These are phyloP conservation scores for Aspergillus aculeatus DNA, from an alignment of 2,329 filamentous ascomycete species.

Conservation along the genomic window DNA sequence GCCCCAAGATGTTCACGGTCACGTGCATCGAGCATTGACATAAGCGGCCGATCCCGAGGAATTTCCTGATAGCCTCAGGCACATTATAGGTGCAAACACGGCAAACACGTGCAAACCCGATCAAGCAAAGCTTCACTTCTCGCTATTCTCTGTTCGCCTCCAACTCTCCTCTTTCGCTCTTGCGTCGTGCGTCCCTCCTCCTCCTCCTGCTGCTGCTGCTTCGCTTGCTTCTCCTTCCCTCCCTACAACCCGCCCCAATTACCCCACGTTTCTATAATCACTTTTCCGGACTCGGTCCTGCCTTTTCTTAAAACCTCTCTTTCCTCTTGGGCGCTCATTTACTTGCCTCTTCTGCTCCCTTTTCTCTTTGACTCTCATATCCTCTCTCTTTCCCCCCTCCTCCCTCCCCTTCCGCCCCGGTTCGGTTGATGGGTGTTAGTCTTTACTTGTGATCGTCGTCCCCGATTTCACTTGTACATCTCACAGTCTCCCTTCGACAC, in stretches of 20 bases:
- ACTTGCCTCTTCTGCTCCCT: constrained; percentile 5
- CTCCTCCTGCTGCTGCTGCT: constrained; percentile 12
- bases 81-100: constrained; percentile 15
- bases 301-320: constrained; percentile 3
- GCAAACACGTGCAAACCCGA: constrained; percentile 24
- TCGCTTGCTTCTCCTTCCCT: constrained; percentile 19
- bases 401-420: constrained; percentile 21
- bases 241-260: constrained; percentile 13
- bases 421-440: constrained; percentile 20
- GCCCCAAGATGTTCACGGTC: constrained; percentile 17
- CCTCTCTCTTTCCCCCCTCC: constrained; percentile 14
- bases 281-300: constrained; percentile 11
- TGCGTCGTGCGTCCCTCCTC: constrained; percentile 7
- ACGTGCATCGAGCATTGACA: constrained; percentile 13
- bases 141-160: constrained; percentile 20
- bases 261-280: constrained; percentile 11
- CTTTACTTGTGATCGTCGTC: constrained; percentile 15
- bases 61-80: no score
- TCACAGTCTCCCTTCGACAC: constrained; percentile 21
- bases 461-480: constrained; percentile 19
- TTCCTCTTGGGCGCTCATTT: constrained; percentile 2
- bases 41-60: constrained; percentile 11
- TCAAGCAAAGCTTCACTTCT: constrained; percentile 24
- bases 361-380: constrained; percentile 12
- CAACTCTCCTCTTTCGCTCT: constrained; percentile 22